Conservation (phyloP, 768 basidiomycete genomes). For the Hypsizygus marmoreus region DNA sequence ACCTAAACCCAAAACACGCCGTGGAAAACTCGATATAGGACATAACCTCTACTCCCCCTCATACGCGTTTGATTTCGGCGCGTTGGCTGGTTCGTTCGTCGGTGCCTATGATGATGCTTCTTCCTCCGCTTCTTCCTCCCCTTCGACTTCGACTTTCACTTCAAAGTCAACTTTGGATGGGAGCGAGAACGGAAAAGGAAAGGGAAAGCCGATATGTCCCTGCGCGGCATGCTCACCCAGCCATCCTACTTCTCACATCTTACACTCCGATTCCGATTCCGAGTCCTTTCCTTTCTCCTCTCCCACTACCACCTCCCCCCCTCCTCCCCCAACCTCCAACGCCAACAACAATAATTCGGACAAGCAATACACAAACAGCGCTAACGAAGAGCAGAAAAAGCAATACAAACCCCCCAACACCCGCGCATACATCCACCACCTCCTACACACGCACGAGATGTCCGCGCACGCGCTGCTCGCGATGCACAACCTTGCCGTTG, state of each 20-base stretch:
- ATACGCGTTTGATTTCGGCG: constrained; percentile 64
- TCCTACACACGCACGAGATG: constrained; percentile 91
- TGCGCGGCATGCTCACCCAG: constrained; percentile 62
- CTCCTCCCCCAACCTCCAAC: no score
- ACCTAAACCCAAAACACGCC: no score
- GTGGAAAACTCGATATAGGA: constrained; percentile 51
- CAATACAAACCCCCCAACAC: constrained; percentile 37
- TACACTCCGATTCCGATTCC: constrained; percentile 48
- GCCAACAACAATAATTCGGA: no score
- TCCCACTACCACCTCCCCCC: no score
- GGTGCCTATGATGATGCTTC: constrained; percentile 19
- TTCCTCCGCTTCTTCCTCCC: no score
- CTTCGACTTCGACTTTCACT: no score
- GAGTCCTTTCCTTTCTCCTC: no score
- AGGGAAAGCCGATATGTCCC: constrained; percentile 34
- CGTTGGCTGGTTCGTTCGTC: constrained; percentile 46
- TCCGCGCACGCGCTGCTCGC: constrained; percentile 74
- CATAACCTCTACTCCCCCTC: constrained; percentile 67
- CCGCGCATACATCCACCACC: constrained; percentile 79
- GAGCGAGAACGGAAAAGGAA: not conserved
- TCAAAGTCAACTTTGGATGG: no score
- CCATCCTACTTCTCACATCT: constrained; percentile 32
- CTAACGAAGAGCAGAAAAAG: not conserved
- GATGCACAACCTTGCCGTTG: constrained; percentile 73
- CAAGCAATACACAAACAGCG: no score